Conservation (phyloP, 1,284 basidiomycete genomes). For the Ustilago esculenta region DNA sequence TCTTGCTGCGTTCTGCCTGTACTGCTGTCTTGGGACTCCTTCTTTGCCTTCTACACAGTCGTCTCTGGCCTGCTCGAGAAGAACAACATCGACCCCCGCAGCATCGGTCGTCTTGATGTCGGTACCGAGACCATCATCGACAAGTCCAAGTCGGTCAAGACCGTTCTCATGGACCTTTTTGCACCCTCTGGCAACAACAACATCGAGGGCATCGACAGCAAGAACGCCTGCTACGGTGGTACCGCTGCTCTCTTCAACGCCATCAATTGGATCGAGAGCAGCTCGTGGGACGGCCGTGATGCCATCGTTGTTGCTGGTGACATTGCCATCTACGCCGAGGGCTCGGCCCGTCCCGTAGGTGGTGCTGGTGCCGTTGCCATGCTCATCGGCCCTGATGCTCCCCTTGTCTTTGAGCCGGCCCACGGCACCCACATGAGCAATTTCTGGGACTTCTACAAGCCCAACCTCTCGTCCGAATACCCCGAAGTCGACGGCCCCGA, state of each 20-base stretch:
- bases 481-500: conserved; percentile 97
- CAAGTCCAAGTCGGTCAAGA: conserved; percentile 99
- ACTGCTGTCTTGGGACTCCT: too few relatives aligned
- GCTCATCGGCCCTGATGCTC: conserved; percentile 94
- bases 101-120: conserved; percentile 95
- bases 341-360: conserved; percentile 91
- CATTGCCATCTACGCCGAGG: conserved; percentile 98
- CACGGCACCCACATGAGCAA: conserved; percentile 98
- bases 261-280: conserved; percentile 89
- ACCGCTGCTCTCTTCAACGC: conserved; percentile 98
- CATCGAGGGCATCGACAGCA: conserved; percentile 98
- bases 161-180: conserved; percentile 97
- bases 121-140: conserved; percentile 99
- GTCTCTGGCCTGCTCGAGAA: conserved; percentile 84
- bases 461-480: conserved; percentile 74
- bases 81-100: conserved; percentile 93
- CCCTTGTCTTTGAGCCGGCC: conserved; percentile 90
- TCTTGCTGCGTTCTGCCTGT: too few relatives aligned
- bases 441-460: conserved; percentile 74
- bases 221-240: conserved; percentile 99
- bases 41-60: too few relatives aligned
- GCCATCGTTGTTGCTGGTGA: conserved; percentile 97
- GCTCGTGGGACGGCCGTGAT: conserved; percentile 97
- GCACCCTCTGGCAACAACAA: conserved; percentile 90
- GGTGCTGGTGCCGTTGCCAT: conserved; percentile 95